Base-by-base conservation (phyloP, 495 filamentous ascomycete genomes). In the Poronia punctata region DNA sequence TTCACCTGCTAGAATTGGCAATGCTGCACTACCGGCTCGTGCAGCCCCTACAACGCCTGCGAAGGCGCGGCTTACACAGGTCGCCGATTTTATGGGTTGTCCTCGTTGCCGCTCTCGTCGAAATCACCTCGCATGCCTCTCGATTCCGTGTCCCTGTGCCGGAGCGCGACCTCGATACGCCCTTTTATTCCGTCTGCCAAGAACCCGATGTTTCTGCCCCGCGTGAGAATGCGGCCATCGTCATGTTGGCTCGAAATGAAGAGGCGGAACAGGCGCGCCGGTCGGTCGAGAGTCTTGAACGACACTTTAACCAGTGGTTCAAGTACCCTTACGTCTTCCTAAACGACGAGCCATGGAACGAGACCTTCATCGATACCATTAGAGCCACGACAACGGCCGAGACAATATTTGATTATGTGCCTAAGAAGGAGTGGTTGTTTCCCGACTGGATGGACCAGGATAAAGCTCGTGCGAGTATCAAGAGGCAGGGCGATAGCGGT, bases 281-380 rank as follows among this genome's bases (percentile, higher is more conserved):
- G 54, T 94, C 88, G 4, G 74, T 96, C 38, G 84, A 88, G 61
- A 93, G 86, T 36, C 87, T 98, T 51, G 92, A 98, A 62, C 71
- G 86, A 39, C 89, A 95, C 57, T 98, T 98, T 76, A 98, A 98
- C 60, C 78, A 82, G 43, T 96, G 90, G 90, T 98, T 86, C 62
- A 73, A 94, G 57, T 98, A 98, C 63, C 92, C 90, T 17, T 88
- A 95, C 60, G 85, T 98, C 30, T 96, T 98, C 60, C 68, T 98
- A 44, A 98, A 98, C 61, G 89, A 98, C 60, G 80, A 80, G 45
- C 79, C 79, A 5, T 97, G 94, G 67, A 77, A 75, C 59, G 86
- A 78, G 7, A 85, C 88, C 11, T 98, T 98, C 67, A 83, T 92
- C 52, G 63, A 74, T 31, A 78, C 75, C 7, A 88, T 98, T 67